A percentile compares a stretch with the other conserved stretches of the same genome.
Conservation (phyloP, 2,329 filamentous ascomycete genomes). For the Cryphonectria nitschkei region DNA sequence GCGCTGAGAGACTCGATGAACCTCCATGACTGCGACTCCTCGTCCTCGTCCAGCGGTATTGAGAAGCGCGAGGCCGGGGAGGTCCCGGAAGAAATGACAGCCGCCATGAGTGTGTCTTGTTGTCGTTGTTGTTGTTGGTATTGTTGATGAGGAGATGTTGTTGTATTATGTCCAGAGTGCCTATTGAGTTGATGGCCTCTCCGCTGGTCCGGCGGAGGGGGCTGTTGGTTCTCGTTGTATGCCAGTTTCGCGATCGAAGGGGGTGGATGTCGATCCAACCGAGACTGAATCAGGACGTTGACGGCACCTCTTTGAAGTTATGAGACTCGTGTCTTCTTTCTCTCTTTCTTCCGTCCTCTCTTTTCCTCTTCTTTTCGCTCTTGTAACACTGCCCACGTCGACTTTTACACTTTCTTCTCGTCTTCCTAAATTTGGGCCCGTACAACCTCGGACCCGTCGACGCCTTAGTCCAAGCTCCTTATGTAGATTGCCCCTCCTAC, state of each 20-base stretch:
- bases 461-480: conserved; percentile 9
- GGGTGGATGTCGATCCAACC: neutral
- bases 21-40: conserved; percentile 38
- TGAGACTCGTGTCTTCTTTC: neutral
- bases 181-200: neutral
- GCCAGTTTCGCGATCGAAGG: conserved; percentile 17
- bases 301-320: too few species aligned
- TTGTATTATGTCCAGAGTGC: neutral
- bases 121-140: neutral
- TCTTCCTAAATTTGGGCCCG: neutral
- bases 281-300: neutral
- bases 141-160: neutral
- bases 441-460: conserved; percentile 1
- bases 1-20: conserved; percentile 31
- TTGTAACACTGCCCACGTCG: neutral
- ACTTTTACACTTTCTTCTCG: neutral
- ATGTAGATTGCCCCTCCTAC: conserved; percentile 16
- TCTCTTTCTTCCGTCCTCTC: neutral
- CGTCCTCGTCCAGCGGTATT: conserved; percentile 35
- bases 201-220: conserved; percentile 14
- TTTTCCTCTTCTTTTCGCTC: neutral
- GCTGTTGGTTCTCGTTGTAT: conserved; percentile 1
- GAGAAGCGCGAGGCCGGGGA: conserved; percentile 30
- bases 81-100: conserved; percentile 39
- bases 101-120: conserved; percentile 36